Evolutionary conservation across 2,329 filamentous ascomycete genomes (phyloP), one percentile per base, ranked within the genome.

Genomic region (Pyricularia pennisetigena): DNA sequence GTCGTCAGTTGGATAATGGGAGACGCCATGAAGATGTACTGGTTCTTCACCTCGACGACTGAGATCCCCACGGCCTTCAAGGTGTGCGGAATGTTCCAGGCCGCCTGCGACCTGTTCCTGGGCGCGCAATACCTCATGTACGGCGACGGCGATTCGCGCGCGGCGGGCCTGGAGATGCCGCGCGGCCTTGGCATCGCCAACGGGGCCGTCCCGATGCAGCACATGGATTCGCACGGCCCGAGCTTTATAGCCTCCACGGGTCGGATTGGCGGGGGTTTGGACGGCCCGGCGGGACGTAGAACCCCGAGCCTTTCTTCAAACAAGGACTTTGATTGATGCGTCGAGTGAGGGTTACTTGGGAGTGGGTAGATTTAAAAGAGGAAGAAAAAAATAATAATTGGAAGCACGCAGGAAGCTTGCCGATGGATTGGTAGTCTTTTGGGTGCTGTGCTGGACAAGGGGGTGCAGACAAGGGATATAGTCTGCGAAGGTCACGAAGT

Each of bases 1-100:
- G 80, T 95, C 69, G 85, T 83, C 30, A 93, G 89, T 76, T 96
- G 92, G 92, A 81, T 96, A 67, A 79, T 90, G 2, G 92, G 92
- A 70, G 92, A 96, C 77, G 82, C 86, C 9, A 93, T 95, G 88
- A 96, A 96, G 83, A 90, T 94, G 84, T 91, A 93, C 74, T 90
- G 88, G 88, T 95, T 94, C 80, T 90, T 94, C 70, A 91, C 88
- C 1, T 86, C 89, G 0, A 86, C 83, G 1, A 86, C 86, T 4
- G 82, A 85, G 73, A 92, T 95, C 35, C 91, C 92, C 0, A 85
- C 85, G 84, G 87, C 90, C 1, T 96, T 95, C 79, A 94, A 94
- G 81, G 79, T 92, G 24, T 94, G 91, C 75, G 92, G 90, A 71
- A 82, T 93, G 68, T 93, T 95, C 78, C 92, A 95, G 81, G 90